These are phyloP conservation scores for Diaporthe humulicola DNA, from an alignment of 2,329 filamentous ascomycete species.

Conservation along the genomic window DNA sequence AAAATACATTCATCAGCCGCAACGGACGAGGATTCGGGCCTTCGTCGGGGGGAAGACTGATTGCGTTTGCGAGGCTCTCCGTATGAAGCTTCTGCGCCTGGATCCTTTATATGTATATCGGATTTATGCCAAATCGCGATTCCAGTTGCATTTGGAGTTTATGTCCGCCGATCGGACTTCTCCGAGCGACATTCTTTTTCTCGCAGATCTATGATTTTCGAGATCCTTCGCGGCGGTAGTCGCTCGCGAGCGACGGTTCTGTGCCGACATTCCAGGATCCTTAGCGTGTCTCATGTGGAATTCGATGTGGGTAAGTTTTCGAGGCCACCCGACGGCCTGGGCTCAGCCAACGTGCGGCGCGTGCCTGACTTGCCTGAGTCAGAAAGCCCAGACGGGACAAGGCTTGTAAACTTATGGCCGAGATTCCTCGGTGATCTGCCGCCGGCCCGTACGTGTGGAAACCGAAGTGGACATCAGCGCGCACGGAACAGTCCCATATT, in stretches of 20 bases:
- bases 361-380: slow-evolving; percentile 15
- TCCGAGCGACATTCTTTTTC: neutral
- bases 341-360: neutral
- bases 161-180: neutral
- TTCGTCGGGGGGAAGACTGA: too few species aligned
- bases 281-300: slow-evolving; percentile 24
- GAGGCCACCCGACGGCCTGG: neutral
- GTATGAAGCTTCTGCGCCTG: neutral
- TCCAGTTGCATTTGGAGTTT: neutral
- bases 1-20: neutral
- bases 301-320: slow-evolving; percentile 15
- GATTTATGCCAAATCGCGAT: neutral
- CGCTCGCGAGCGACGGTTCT: neutral
- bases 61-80: too few species aligned
- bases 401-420: neutral
- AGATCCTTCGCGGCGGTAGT: neutral
- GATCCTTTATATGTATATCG: neutral
- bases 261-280: slow-evolving; percentile 9
- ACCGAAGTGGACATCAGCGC: neutral
- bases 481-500: neutral
- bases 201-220: neutral
- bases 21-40: neutral
- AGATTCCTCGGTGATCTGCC: slow-evolving; percentile 15
- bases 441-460: neutral
- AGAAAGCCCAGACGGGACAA: neutral